These are phyloP conservation scores for Tulasnella sp. DNA, from an alignment of 768 basidiomycete genomes.

Conservation along the genomic window DNA sequence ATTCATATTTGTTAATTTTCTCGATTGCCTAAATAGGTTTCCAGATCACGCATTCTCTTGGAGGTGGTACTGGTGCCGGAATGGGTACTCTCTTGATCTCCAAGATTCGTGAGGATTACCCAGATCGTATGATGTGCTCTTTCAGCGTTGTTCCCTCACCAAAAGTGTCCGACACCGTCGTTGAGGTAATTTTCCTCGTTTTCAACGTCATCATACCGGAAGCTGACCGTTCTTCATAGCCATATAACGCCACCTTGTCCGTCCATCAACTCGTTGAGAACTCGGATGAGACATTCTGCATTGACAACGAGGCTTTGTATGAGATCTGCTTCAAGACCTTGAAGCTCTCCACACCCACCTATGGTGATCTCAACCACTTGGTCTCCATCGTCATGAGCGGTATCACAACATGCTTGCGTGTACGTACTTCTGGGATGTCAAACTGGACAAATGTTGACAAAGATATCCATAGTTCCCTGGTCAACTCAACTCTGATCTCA, in stretches of 20 bases:
- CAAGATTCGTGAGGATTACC: conserved; percentile 98
- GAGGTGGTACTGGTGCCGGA: conserved; percentile 98
- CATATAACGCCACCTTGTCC: conserved; percentile 97
- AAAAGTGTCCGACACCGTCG: conserved; percentile 37
- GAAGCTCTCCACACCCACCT: conserved; percentile 89
- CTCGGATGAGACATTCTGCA: conserved; percentile 99
- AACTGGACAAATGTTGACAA: background rate
- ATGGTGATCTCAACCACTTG: conserved; percentile 95
- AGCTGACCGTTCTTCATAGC: conserved; percentile 39
- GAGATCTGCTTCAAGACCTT: conserved; percentile 98
- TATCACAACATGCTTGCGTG: conserved; percentile 91
- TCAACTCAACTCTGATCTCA: conserved; percentile 95
- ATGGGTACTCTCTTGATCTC: conserved; percentile 99
- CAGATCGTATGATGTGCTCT: conserved; percentile 99
- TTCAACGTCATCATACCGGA: background rate
- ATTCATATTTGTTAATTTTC: background rate
- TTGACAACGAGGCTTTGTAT: conserved; percentile 98
- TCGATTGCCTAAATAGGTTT: conserved; percentile 46
- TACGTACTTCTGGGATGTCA: conserved; percentile 14
- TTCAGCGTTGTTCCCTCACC: conserved; percentile 97
- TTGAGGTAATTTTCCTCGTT: background rate
- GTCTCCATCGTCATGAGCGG: conserved; percentile 98
- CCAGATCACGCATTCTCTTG: conserved; percentile 97
- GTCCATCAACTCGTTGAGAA: conserved; percentile 99
- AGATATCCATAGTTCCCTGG: conserved; percentile 64